Conservation (phyloP, 2,329 filamentous ascomycete genomes). For the Ascochyta rabiei region DNA sequence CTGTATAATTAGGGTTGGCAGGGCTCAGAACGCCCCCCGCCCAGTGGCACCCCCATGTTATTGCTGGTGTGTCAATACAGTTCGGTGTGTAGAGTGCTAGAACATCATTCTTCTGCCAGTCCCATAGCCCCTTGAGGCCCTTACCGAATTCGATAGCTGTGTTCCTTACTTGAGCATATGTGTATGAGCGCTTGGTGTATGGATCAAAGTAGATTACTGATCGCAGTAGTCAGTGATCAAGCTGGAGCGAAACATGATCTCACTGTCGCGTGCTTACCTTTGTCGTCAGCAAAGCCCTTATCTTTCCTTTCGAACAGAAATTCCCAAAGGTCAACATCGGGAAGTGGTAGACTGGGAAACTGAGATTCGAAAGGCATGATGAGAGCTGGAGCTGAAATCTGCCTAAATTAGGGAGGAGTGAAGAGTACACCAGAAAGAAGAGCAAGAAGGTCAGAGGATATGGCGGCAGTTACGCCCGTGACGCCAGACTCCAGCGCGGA, state of each 20-base stretch:
- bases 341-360: conserved; percentile 71
- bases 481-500: conserved; percentile 18
- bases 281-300: conserved; percentile 70
- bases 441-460: conserved; percentile 14
- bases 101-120: conserved; percentile 84
- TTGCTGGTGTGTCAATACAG: conserved; percentile 77
- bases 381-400: neutral
- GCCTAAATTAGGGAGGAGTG: conserved; percentile 3
- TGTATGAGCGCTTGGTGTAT: conserved; percentile 72
- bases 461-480: conserved; percentile 14
- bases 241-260: neutral
- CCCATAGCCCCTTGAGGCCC: conserved; percentile 74
- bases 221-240: conserved; percentile 10
- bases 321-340: conserved; percentile 77
- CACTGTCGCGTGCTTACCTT: conserved; percentile 59
- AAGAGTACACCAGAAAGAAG: conserved; percentile 6
- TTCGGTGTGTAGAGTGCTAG: conserved; percentile 85
- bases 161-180: conserved; percentile 68
- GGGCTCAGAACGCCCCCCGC: conserved; percentile 83
- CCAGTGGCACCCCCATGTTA: conserved; percentile 82
- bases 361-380: conserved; percentile 74
- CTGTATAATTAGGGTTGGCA: conserved; percentile 86
- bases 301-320: conserved; percentile 76
- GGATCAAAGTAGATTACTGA: conserved; percentile 79
- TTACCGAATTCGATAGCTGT: conserved; percentile 77